Conservation (phyloP, 345 rosid genomes). For the Anastatica hierochuntica region DNA sequence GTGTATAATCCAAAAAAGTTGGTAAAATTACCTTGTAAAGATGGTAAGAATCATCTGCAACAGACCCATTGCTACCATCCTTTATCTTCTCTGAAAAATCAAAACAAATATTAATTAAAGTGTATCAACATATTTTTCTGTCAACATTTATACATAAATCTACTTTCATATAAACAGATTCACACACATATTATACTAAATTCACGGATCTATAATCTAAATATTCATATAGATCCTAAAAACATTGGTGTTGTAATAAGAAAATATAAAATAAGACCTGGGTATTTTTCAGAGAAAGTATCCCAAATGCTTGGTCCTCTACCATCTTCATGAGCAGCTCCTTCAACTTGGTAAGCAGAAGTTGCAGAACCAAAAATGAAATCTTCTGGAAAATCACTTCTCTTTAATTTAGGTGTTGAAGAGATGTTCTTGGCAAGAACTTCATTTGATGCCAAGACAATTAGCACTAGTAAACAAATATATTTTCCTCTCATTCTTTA, state of each 20-base stretch:
- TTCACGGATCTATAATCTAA: too few relatives aligned
- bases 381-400: constrained; percentile 29
- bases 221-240: neutral
- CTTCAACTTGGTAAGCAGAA: constrained; percentile 37
- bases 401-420: constrained; percentile 5
- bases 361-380: constrained; percentile 34
- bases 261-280: too few relatives aligned
- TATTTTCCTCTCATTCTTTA: constrained; percentile 14
- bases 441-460: constrained; percentile 9
- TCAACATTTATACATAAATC: too few relatives aligned
- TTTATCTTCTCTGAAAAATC: constrained; percentile 18
- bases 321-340: constrained; percentile 39
- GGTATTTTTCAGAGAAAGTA: constrained; percentile 22
- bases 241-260: too few relatives aligned
- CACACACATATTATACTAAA: too few relatives aligned
- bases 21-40: constrained; percentile 29
- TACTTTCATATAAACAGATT: too few relatives aligned
- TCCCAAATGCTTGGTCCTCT: constrained; percentile 48
- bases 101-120: neutral
- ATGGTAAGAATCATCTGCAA: constrained; percentile 34
- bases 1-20: neutral
- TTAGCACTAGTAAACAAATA: neutral
- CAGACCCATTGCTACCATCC: constrained; percentile 27
- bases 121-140: too few relatives aligned
- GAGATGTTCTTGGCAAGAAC: constrained; percentile 15